phyloP scores from a whole-genome alignment of 2,329 filamentous ascomycete species.

The Talaromyces sp. region DNA sequence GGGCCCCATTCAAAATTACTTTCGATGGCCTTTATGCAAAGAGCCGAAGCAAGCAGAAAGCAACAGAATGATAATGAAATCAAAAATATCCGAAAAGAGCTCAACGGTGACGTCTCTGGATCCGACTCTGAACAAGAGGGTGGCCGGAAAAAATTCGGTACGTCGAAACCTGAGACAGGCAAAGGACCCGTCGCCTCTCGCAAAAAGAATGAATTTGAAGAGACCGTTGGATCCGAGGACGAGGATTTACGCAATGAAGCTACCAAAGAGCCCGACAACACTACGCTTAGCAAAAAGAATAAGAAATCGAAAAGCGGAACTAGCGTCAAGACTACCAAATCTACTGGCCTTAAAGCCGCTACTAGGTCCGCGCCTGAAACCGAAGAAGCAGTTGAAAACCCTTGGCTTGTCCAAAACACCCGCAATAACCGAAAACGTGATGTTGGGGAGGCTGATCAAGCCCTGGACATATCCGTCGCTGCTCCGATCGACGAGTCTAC shows the following conservation, averaged over 20 bases:
- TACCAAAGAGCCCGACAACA: neutral
- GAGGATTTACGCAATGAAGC: conserved; percentile 23
- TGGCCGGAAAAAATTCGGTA: conserved; percentile 55
- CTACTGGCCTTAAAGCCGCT: neutral
- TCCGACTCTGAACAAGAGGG: conserved; percentile 49
- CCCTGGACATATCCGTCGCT: conserved; percentile 8
- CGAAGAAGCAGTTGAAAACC: conserved; percentile 29
- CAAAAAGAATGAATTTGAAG: conserved; percentile 57
- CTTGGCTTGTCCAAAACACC: conserved; percentile 33
- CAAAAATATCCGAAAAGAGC: conserved; percentile 63
- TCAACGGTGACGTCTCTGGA: conserved; percentile 60
- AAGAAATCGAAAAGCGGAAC: neutral
- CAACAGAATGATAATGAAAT: conserved; percentile 76
- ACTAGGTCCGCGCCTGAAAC: conserved; percentile 8
- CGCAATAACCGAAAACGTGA: conserved; percentile 33
- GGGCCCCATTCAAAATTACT: conserved; percentile 63
- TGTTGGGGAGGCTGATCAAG: conserved; percentile 21
- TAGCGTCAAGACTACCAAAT: neutral
- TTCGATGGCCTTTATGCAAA: conserved; percentile 91
- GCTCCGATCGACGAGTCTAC: conserved; percentile 16
- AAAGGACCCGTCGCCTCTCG: conserved; percentile 25
- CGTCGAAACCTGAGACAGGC: conserved; percentile 26
- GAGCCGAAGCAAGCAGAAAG: conserved; percentile 73
- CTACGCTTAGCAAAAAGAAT: neutral
- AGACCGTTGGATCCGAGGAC: conserved; percentile 49